Percentiles rank a stretch among this genome's conserved stretches.
These are phyloP conservation scores for Phylloporus arenicola DNA, from an alignment of 768 basidiomycete genomes.

Conservation along the genomic window DNA sequence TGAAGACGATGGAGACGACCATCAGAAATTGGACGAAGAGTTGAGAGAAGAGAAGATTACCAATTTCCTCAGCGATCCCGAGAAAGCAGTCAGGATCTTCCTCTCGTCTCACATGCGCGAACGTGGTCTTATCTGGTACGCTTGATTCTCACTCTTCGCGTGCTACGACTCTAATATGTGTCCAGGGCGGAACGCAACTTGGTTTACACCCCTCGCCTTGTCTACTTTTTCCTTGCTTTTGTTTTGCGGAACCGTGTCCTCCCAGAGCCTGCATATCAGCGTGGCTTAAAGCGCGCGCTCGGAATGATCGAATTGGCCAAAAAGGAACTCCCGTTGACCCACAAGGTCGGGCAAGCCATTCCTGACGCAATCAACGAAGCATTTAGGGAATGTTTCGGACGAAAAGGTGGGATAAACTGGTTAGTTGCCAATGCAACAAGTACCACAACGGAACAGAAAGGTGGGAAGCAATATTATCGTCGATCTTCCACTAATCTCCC, in stretches of 20 bases:
- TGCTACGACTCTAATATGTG: not conserved
- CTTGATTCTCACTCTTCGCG: not conserved
- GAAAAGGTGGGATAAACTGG: slow-evolving; percentile 38
- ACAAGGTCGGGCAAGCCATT: slow-evolving; percentile 34
- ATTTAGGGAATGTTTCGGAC: slow-evolving; percentile 47
- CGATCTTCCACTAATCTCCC: slow-evolving; percentile 5
- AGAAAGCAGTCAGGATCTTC: slow-evolving; percentile 53
- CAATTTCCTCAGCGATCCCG: slow-evolving; percentile 60
- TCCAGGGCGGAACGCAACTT: slow-evolving; percentile 47
- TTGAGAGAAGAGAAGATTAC: slow-evolving; percentile 41
- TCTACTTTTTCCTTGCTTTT: slow-evolving; percentile 58
- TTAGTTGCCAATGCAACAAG: slow-evolving; percentile 7
- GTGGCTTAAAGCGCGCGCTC: slow-evolving; percentile 43
- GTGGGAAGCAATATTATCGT: not conserved
- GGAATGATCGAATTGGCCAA: slow-evolving; percentile 37
- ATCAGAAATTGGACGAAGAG: slow-evolving; percentile 30
- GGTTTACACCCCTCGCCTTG: slow-evolving; percentile 45
- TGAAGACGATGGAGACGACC: slow-evolving; percentile 31
- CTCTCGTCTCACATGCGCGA: slow-evolving; percentile 65
- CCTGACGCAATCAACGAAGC: slow-evolving; percentile 46
- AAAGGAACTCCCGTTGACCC: slow-evolving; percentile 40
- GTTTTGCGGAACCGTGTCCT: slow-evolving; percentile 53
- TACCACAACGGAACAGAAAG: slow-evolving; percentile 6
- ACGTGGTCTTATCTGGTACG: slow-evolving; percentile 68
- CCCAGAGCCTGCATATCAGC: slow-evolving; percentile 42